phyloP scores from a whole-genome alignment of 495 filamentous ascomycete genomes.

The Schizothecium vesticola region DNA sequence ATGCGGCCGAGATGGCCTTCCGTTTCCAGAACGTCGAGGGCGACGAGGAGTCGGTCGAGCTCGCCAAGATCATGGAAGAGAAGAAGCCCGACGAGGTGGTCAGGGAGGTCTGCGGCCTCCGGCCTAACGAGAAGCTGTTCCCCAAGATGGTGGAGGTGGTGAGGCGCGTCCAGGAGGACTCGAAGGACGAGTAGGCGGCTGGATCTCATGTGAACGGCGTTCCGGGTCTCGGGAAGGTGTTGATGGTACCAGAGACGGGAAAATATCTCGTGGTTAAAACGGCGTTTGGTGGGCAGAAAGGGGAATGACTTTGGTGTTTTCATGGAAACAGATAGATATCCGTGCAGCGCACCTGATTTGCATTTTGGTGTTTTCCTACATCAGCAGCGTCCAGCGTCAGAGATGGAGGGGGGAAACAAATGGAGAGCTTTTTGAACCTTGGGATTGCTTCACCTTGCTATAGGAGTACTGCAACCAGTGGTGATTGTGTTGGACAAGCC shows the following conservation, averaged over 20 bases:
- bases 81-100: conserved; percentile 62
- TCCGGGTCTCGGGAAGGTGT: neutral
- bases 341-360: neutral
- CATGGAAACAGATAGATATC: neutral
- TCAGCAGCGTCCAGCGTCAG: neutral
- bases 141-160: conserved; percentile 64
- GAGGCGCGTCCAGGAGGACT: conserved; percentile 66
- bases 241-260: neutral
- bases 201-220: neutral
- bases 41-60: conserved; percentile 77
- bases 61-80: conserved; percentile 75
- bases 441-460: neutral
- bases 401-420: neutral
- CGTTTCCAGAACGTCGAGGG: conserved; percentile 88
- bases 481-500: neutral
- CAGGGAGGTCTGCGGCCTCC: conserved; percentile 67
- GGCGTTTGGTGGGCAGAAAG: neutral
- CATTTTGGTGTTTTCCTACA: neutral
- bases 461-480: neutral
- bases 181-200: conserved; percentile 28
- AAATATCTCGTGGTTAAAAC: neutral
- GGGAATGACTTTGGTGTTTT: neutral
- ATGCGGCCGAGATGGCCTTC: conserved; percentile 77
- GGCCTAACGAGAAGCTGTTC: conserved; percentile 67
- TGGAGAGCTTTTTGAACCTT: neutral